Conservation (phyloP, 495 filamentous ascomycete species). For the Delitschia confertaspora region DNA sequence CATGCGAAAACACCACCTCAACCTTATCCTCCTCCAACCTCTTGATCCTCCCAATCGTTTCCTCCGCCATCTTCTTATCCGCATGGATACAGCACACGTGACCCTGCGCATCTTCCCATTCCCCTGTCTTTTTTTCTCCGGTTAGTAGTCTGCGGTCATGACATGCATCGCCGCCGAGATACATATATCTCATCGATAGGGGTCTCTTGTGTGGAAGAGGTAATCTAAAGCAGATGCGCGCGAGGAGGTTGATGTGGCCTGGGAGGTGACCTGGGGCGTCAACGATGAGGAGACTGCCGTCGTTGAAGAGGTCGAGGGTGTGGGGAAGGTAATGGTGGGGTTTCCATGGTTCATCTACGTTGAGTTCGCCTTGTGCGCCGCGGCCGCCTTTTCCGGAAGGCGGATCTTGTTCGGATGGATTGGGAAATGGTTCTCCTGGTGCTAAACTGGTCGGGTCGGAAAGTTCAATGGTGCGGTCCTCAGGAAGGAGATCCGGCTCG, state of each 20-base stretch:
- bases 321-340: constrained; percentile 31
- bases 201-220: too few relatives aligned
- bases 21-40: constrained; percentile 31
- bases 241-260: constrained; percentile 43
- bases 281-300: constrained; percentile 36
- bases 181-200: constrained; percentile 33
- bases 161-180: constrained; percentile 42
- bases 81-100: constrained; percentile 38
- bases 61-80: constrained; percentile 31
- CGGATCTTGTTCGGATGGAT: neutral
- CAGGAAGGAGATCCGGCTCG: constrained; percentile 35
- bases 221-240: constrained; percentile 24
- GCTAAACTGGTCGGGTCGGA: constrained; percentile 25
- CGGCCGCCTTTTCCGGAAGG: too few relatives aligned
- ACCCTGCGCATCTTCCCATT: constrained; percentile 36
- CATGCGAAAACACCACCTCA: constrained; percentile 42
- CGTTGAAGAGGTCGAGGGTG: constrained; percentile 39
- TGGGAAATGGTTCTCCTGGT: too few relatives aligned
- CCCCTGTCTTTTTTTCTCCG: constrained; percentile 38
- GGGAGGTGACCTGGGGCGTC: constrained; percentile 42
- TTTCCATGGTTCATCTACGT: constrained; percentile 21
- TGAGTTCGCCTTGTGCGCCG: constrained; percentile 10
- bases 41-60: constrained; percentile 33
- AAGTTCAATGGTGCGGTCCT: constrained; percentile 34
- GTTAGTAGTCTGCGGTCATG: constrained; percentile 40